These are phyloP conservation scores for Teratosphaeria gauchensis DNA, from an alignment of 2,329 filamentous ascomycete species.

Conservation along the genomic window DNA sequence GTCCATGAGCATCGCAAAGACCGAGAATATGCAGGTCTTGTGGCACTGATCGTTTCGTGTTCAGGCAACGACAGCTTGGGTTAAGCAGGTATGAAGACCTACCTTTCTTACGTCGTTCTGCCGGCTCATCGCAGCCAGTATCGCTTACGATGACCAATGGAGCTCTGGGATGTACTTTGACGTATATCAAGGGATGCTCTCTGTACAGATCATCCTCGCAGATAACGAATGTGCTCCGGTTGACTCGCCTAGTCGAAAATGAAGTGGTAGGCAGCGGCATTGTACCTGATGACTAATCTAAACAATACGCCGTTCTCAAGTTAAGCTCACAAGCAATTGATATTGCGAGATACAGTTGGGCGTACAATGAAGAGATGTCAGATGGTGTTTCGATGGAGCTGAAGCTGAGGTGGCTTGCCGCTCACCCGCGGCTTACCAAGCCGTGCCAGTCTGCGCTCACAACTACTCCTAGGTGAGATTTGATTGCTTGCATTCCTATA, in stretches of 20 bases:
- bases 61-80: neutral
- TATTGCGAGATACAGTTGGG: no score
- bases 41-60: neutral
- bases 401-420: no score
- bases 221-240: conserved; percentile 35
- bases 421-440: no score
- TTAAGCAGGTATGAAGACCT: neutral
- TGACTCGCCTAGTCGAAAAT: conserved; percentile 31
- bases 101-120: conserved; percentile 17
- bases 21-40: neutral
- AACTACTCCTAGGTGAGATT: no score
- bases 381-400: no score
- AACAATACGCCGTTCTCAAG: no score
- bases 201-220: conserved; percentile 35
- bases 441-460: no score
- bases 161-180: conserved; percentile 29
- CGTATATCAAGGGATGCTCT: conserved; percentile 40
- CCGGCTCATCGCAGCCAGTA: conserved; percentile 36
- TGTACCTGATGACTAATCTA: no score
- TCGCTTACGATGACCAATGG: conserved; percentile 33
- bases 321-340: no score
- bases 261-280: conserved; percentile 5
- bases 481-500: no score
- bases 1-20: neutral
- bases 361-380: no score